Conservation (phyloP, 352 stramenopile species). For the Achlya hypogyna region DNA sequence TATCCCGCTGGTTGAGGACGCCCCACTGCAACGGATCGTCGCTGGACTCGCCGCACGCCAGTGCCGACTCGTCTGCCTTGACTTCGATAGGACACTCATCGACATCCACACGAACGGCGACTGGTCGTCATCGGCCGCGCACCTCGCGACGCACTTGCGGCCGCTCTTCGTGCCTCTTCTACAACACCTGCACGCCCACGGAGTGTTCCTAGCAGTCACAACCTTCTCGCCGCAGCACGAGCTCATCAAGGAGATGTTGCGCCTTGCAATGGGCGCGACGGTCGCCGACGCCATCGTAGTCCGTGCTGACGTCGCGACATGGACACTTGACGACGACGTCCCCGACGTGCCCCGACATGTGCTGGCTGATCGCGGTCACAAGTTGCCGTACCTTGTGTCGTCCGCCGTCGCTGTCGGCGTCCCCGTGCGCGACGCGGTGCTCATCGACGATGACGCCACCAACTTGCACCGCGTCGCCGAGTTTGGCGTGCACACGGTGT, state of each 20-base stretch:
- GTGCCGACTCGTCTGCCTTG: constrained; percentile 66
- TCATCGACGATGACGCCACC: background rate
- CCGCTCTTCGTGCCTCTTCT: constrained; percentile 54
- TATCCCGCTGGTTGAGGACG: background rate
- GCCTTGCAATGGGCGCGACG: constrained; percentile 32
- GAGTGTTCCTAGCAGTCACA: constrained; percentile 56
- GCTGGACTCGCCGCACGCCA: constrained; percentile 27
- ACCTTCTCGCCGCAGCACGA: constrained; percentile 68
- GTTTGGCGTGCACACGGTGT: background rate
- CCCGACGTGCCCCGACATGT: background rate
- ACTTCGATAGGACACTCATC: constrained; percentile 78
- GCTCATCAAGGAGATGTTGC: constrained; percentile 54
- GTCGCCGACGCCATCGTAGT: constrained; percentile 20
- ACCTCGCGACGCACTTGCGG: constrained; percentile 38
- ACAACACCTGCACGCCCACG: constrained; percentile 30
- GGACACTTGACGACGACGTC: background rate
- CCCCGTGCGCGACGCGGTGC: background rate
- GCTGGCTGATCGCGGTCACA: background rate
- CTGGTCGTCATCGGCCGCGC: constrained; percentile 37
- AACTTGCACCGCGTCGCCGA: background rate
- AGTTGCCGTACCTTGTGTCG: background rate
- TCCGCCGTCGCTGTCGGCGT: background rate
- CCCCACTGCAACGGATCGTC: constrained; percentile 1
- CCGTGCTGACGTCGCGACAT: background rate
- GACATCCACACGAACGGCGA: constrained; percentile 58